Percentiles rank a stretch among this genome's conserved stretches.
These are phyloP conservation scores for Monilinia fructicola DNA, from an alignment of 2,329 filamentous ascomycete genomes.

Conservation along the genomic window DNA sequence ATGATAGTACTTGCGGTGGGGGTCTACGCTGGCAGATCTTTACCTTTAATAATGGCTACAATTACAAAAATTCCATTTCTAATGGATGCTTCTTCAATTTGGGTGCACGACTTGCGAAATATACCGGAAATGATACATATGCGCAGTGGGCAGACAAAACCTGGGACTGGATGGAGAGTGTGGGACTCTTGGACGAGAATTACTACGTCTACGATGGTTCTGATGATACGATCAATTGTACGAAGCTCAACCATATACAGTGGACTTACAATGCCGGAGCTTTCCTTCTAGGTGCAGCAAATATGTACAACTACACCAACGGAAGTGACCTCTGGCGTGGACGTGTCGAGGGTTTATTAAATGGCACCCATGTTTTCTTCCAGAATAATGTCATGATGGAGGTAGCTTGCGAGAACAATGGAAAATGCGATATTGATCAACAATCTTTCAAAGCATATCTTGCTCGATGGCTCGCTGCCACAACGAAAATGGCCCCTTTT, in stretches of 20 bases:
- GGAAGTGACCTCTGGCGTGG: conserved; percentile 57
- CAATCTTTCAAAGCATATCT: conserved; percentile 63
- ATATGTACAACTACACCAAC: conserved; percentile 65
- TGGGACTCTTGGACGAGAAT: conserved; percentile 58
- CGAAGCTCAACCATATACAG: conserved; percentile 57
- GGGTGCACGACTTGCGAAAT: conserved; percentile 67
- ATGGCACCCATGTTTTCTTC: conserved; percentile 55
- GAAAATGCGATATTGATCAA: conserved; percentile 59
- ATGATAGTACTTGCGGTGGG: conserved; percentile 65
- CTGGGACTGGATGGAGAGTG: conserved; percentile 65
- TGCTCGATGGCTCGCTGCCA: conserved; percentile 59
- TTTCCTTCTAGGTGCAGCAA: conserved; percentile 64
- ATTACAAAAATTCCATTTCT: conserved; percentile 70
- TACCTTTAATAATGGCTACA: conserved; percentile 75
- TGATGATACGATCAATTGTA: conserved; percentile 57
- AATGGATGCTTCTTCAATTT: conserved; percentile 63
- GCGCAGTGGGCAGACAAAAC: conserved; percentile 71
- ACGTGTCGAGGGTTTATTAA: conserved; percentile 57
- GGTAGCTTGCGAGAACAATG: conserved; percentile 60
- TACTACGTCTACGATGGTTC: conserved; percentile 65
- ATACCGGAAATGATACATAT: conserved; percentile 76
- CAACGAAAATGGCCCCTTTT: conserved; percentile 63
- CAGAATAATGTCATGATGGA: conserved; percentile 61
- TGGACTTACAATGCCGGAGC: conserved; percentile 70
- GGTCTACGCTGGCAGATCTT: conserved; percentile 86